phyloP scores from a whole-genome alignment of 345 rosid species.

The Eucalyptus grandis region DNA sequence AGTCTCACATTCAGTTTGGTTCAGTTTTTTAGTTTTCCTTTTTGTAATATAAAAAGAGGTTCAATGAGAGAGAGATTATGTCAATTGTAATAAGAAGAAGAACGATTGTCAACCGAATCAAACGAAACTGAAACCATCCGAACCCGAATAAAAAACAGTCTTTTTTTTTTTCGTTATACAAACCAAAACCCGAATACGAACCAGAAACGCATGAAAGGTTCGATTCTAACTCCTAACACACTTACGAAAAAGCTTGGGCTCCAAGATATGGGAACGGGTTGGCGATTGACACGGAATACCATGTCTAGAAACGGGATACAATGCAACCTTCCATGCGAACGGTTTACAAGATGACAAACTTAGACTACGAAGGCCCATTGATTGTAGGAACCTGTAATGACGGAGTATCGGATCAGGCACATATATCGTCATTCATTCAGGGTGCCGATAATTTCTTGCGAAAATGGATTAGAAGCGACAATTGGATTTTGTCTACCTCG shows the following conservation, averaged over 20 bases:
- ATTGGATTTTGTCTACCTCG: neutral
- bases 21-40: neutral
- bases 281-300: neutral
- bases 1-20: neutral
- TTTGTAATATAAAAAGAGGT: neutral
- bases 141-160: no score
- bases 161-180: neutral
- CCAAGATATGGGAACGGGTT: neutral
- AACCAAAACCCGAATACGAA: neutral
- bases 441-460: neutral
- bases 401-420: neutral
- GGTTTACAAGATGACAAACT: neutral
- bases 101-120: neutral
- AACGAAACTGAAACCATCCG: no score
- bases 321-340: neutral
- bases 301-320: neutral
- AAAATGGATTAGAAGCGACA: neutral
- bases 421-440: neutral
- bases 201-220: neutral
- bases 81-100: neutral
- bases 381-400: neutral
- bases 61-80: neutral
- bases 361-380: neutral
- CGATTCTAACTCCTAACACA: neutral
- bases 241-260: neutral